Conservation (phyloP, 805 yeast species). For the Naumovozyma castellii region DNA sequence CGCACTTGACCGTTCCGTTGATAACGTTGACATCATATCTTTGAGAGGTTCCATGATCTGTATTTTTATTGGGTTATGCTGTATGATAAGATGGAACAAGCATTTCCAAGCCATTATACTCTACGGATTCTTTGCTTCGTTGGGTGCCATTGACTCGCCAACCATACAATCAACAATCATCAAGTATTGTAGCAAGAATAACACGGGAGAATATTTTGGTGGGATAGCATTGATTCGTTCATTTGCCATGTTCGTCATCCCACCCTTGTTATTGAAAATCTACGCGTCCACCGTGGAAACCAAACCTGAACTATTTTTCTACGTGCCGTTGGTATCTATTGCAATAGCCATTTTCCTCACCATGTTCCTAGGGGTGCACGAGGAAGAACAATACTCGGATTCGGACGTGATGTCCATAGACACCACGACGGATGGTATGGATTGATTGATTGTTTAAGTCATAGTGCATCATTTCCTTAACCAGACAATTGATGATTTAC, state of each 20-base stretch:
- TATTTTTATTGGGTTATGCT: conserved; percentile 33
- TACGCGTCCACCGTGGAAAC: conserved; percentile 37
- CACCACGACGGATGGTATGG: too few relatives aligned
- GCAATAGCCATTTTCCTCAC: conserved; percentile 10
- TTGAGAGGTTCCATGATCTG: conserved; percentile 26
- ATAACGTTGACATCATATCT: conserved; percentile 39
- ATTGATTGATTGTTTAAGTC: too few relatives aligned
- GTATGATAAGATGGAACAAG: conserved; percentile 25
- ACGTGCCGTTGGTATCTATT: conserved; percentile 17
- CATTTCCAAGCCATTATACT: conserved; percentile 19
- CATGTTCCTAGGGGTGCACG: conserved; percentile 11
- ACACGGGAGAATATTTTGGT: conserved; percentile 66
- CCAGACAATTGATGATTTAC: too few relatives aligned
- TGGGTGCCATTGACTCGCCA: conserved; percentile 48
- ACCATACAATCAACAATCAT: conserved; percentile 48
- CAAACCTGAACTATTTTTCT: conserved; percentile 33
- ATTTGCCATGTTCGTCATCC: conserved; percentile 38
- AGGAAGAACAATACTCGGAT: neutral
- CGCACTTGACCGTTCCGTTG: conserved; percentile 37
- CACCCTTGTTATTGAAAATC: conserved; percentile 38
- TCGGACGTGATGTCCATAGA: neutral
- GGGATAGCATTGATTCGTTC: conserved; percentile 55
- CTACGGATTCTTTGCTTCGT: conserved; percentile 33
- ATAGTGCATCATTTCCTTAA: too few relatives aligned
- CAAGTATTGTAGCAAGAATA: conserved; percentile 50